phyloP scores from a whole-genome alignment of 2,329 filamentous ascomycete genomes.

The Penicillium brasilianum region DNA sequence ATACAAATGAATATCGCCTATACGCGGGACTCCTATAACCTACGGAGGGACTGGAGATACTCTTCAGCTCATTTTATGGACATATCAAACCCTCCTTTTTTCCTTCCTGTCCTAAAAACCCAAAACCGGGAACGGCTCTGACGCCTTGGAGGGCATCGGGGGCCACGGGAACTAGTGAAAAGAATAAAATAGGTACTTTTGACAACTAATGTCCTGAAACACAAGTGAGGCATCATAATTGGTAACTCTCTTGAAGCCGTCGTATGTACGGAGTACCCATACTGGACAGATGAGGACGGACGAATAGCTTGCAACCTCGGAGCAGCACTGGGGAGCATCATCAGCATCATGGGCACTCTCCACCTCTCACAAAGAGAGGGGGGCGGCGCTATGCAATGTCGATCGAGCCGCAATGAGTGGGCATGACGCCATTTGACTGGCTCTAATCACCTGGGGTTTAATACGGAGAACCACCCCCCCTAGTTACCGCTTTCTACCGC shows the following conservation, averaged over 20 bases:
- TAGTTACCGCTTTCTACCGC: slow-evolving; percentile 1
- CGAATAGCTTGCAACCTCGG: background rate
- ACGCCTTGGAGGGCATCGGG: background rate
- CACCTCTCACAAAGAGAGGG: slow-evolving; percentile 24
- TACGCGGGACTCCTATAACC: background rate
- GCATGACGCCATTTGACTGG: slow-evolving; percentile 30
- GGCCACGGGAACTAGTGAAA: background rate
- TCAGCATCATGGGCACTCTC: slow-evolving; percentile 6
- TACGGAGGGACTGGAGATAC: background rate
- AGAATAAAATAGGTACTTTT: slow-evolving; percentile 4
- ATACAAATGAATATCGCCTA: too few species aligned
- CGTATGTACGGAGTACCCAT: slow-evolving; percentile 5
- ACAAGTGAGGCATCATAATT: slow-evolving; percentile 13
- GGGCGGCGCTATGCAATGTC: slow-evolving; percentile 39
- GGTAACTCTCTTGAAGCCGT: slow-evolving; percentile 10
- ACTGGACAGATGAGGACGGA: slow-evolving; percentile 5
- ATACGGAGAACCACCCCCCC: background rate
- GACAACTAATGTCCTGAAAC: background rate
- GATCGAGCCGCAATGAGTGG: slow-evolving; percentile 37
- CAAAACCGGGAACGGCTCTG: background rate
- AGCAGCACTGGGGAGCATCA: background rate
- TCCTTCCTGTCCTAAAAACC: background rate
- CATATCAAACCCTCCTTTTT: background rate
- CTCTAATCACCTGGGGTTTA: slow-evolving; percentile 15
- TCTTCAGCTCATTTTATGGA: background rate